Evolutionary conservation across 2,329 filamentous ascomycete genomes (phyloP).

Genomic region (Verticillium isaacii): DNA sequence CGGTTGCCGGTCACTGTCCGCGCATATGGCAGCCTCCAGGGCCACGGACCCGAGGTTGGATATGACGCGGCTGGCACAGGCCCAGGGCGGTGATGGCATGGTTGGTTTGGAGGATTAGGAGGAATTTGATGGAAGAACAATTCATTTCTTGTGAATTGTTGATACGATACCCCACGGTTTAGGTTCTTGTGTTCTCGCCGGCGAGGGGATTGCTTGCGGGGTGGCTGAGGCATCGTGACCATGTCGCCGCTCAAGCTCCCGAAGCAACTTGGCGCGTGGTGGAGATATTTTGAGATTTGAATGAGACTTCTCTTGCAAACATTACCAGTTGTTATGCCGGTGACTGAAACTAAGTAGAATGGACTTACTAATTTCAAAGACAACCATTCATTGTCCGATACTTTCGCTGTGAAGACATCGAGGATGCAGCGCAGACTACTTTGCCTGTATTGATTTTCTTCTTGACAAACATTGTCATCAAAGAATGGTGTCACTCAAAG

Average conservation of each 20-base stretch:
- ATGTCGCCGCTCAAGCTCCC: background rate
- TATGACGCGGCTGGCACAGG: background rate
- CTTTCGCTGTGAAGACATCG: too few relatives aligned
- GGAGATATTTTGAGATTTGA: background rate
- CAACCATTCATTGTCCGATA: too few relatives aligned
- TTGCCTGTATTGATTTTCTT: too few relatives aligned
- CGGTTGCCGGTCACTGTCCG: background rate
- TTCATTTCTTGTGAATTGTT: slow-evolving; percentile 13
- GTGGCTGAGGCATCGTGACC: background rate
- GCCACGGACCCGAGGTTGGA: background rate
- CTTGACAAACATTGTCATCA: too few relatives aligned
- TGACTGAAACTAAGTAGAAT: too few relatives aligned
- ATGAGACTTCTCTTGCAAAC: background rate
- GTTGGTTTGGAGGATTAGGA: slow-evolving; percentile 8
- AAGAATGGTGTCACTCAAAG: too few relatives aligned
- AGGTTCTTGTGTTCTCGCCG: slow-evolving; percentile 7
- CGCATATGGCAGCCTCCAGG: background rate
- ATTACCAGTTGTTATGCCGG: background rate
- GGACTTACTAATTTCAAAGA: too few relatives aligned
- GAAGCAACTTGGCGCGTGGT: background rate
- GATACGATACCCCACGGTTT: slow-evolving; percentile 9
- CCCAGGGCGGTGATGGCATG: background rate
- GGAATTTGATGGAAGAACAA: slow-evolving; percentile 12
- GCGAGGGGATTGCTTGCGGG: background rate
- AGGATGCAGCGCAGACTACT: too few relatives aligned